phyloP scores from a whole-genome alignment of 2,329 filamentous ascomycete species.

The Fusarium mangiferae region DNA sequence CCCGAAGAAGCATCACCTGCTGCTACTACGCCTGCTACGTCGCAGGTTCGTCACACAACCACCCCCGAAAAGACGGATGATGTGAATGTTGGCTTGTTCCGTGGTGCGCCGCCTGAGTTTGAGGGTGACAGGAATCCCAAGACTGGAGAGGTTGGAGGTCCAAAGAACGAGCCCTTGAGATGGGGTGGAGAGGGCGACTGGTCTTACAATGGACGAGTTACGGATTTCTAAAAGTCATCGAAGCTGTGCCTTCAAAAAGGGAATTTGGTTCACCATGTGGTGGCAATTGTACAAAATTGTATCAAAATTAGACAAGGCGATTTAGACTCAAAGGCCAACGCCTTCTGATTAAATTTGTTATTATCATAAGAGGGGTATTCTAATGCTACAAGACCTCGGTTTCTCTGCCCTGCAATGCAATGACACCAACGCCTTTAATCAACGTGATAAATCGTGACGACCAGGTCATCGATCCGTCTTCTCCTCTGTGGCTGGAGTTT shows the following conservation, averaged over 20 bases:
- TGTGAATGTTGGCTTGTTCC: conserved; percentile 70
- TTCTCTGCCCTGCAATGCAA: conserved; percentile 33
- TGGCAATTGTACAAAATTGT: conserved; percentile 24
- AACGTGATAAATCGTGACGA: conserved; percentile 18
- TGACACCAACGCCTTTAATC: conserved; percentile 39
- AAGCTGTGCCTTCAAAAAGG: not conserved
- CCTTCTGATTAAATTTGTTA: conserved; percentile 32
- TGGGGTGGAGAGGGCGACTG: conserved; percentile 84
- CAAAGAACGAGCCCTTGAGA: conserved; percentile 94
- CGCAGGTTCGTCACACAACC: conserved; percentile 27
- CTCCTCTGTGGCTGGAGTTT: conserved; percentile 22
- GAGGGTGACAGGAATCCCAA: conserved; percentile 90
- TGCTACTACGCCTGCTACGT: conserved; percentile 43
- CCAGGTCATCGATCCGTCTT: conserved; percentile 27
- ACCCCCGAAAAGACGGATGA: conserved; percentile 50
- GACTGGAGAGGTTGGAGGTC: conserved; percentile 95
- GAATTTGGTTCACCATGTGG: not conserved
- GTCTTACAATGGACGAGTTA: conserved; percentile 95
- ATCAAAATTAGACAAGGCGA: conserved; percentile 29
- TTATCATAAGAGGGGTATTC: conserved; percentile 43
- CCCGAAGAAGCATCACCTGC: conserved; percentile 36
- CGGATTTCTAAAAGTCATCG: conserved; percentile 73
- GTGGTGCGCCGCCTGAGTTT: conserved; percentile 89
- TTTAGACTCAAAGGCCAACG: conserved; percentile 13
- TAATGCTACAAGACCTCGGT: conserved; percentile 41